Conservation (phyloP, 2,329 filamentous ascomycete genomes). For the Myriosclerotinia duriaeana region DNA sequence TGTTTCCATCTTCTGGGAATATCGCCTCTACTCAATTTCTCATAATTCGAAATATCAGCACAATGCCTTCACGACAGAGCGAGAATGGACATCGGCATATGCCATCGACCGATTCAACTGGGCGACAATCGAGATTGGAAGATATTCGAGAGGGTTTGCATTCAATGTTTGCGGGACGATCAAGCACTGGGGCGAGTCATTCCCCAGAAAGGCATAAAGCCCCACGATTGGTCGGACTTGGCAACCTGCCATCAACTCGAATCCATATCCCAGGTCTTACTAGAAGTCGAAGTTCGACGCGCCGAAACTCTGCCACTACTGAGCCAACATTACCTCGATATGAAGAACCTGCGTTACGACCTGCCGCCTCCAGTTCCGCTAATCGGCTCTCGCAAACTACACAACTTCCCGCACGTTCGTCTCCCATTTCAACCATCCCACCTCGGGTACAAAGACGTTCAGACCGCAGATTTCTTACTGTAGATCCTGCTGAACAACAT, state of each 20-base stretch:
- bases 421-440: slow-evolving; percentile 26
- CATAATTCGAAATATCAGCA: slow-evolving; percentile 24
- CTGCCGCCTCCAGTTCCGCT: slow-evolving; percentile 28
- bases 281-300: slow-evolving; percentile 42
- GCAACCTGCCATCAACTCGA: slow-evolving; percentile 45
- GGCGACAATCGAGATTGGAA: slow-evolving; percentile 32
- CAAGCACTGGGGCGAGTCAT: slow-evolving; percentile 31
- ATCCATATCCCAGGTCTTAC: slow-evolving; percentile 46
- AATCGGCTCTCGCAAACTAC: slow-evolving; percentile 26
- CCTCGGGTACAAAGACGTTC: slow-evolving; percentile 28
- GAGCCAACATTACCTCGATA: slow-evolving; percentile 7
- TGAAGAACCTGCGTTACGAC: slow-evolving; percentile 12
- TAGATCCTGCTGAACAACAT: slow-evolving; percentile 52
- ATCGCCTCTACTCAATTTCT: slow-evolving; percentile 22
- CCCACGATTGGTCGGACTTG: slow-evolving; percentile 44
- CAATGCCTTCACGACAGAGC: slow-evolving; percentile 32
- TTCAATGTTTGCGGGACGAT: slow-evolving; percentile 36
- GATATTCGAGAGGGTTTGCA: slow-evolving; percentile 34
- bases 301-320: slow-evolving; percentile 23
- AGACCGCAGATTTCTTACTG: slow-evolving; percentile 42
- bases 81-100: slow-evolving; percentile 25
- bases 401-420: slow-evolving; percentile 24
- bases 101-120: slow-evolving; percentile 25
- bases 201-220: slow-evolving; percentile 48
- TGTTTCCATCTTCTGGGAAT: slow-evolving; percentile 23